Conservation (phyloP, 768 basidiomycete species). For the Naganishia vishniacii region DNA sequence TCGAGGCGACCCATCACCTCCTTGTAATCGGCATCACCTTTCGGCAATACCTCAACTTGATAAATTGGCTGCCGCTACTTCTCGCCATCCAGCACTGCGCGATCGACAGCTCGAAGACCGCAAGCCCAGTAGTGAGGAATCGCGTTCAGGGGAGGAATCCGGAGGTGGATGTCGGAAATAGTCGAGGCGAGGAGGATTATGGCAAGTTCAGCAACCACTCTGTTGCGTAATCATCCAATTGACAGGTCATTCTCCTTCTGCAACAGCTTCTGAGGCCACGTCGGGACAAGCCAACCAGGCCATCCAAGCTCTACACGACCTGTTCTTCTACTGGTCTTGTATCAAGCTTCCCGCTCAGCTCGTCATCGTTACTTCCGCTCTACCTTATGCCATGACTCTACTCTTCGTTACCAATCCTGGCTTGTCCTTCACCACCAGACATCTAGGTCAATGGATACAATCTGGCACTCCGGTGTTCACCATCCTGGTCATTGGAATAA, state of each 20-base stretch:
- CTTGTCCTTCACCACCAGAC: neutral
- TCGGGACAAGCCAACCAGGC: neutral
- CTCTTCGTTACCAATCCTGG: too few species aligned
- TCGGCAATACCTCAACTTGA: constrained; percentile 1
- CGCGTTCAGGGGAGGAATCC: too few species aligned
- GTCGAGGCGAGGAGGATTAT: too few species aligned
- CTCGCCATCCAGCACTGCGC: neutral
- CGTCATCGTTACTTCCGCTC: neutral
- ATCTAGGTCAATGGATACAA: neutral
- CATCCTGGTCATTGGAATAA: neutral
- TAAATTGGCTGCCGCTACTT: constrained; percentile 3
- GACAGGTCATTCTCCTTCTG: neutral
- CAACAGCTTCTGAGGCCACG: too few species aligned
- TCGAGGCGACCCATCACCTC: neutral
- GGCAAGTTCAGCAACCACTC: too few species aligned
- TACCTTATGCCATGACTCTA: neutral
- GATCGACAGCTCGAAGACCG: too few species aligned
- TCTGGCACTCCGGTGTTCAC: neutral
- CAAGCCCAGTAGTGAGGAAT: neutral
- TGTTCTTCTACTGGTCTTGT: constrained; percentile 3
- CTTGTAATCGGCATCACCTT: neutral
- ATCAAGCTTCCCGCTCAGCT: constrained; percentile 1
- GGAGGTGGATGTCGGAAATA: too few species aligned
- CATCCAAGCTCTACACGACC: neutral
- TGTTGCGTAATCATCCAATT: neutral